Conservation (phyloP, 2,329 filamentous ascomycete species). For the Scortechinia acanthostroma region DNA sequence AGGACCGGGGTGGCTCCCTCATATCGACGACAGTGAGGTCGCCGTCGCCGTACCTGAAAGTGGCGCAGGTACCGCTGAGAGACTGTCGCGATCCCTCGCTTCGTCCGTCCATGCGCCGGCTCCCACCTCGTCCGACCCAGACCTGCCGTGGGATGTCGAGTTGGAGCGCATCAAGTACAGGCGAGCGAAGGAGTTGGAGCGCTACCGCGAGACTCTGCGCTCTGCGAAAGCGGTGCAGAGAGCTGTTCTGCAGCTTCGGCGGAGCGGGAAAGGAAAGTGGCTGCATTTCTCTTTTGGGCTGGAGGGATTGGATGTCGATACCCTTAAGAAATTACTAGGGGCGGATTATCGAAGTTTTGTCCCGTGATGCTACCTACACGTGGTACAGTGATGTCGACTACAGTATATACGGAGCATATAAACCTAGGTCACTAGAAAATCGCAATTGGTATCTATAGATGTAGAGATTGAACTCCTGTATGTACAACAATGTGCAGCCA, state of each 20-base stretch:
- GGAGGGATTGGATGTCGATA: background rate
- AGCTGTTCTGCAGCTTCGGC: background rate
- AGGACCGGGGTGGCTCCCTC: background rate
- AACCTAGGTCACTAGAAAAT: too few relatives aligned
- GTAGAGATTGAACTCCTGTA: too few relatives aligned
- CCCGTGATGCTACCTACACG: too few relatives aligned
- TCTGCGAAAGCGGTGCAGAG: background rate
- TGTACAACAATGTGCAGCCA: too few relatives aligned
- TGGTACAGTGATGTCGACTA: too few relatives aligned
- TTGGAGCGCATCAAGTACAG: background rate
- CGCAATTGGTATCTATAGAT: too few relatives aligned
- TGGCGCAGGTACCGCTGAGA: too few relatives aligned
- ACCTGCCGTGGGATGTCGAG: background rate
- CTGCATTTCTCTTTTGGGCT: background rate
- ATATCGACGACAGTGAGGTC: background rate
- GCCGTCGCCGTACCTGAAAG: too few relatives aligned
- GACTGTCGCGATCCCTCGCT: background rate
- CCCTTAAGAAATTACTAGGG: background rate
- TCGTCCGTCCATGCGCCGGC: background rate
- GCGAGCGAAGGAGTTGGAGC: background rate
- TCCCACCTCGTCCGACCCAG: slow-evolving; percentile 14
- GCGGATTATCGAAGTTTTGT: background rate
- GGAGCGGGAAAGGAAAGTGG: background rate
- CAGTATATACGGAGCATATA: too few relatives aligned
- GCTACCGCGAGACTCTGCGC: background rate